Base-by-base conservation (phyloP, 2,329 filamentous ascomycete species). In the Hirsutella thompsonii region DNA sequence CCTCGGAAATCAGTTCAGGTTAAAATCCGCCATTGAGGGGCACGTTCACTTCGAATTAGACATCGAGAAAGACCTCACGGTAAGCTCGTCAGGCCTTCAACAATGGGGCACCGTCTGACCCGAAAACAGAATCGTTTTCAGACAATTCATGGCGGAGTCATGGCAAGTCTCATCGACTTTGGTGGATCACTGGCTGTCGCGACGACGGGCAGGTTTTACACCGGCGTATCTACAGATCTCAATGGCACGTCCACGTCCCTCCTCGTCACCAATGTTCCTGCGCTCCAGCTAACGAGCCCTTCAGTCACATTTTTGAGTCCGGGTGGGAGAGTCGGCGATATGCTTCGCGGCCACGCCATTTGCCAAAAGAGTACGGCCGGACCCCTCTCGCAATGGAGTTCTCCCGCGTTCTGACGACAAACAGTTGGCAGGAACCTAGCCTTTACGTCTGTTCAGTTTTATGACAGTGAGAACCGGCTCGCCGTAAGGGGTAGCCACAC, bases 131-230 rank as follows among this genome's bases (percentile, higher is more conserved):
- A 90, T 54, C 79, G 84, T 1, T 66, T 90, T 0, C 73, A 78
- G 40, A 88, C 81, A 29, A 70, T 89, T 21, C 84, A 90, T 52
- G 84, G 84, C 16, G 84, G 84, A 4, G 85, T 83, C 0, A 79
- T 90, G 21, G 84, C 84, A 3, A 83, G 79, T 55, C 79, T 89
- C 62, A 79, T 81, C 21, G 78, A 81, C 46, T 62, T 81, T 0
- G 76, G 76, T 10, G 77, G 77, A 13, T 81, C 77, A 0, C 64
- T 81, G 3, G 78, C 77, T 9, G 76, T 81, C 3, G 77, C 77
- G 1, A 81, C 78, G 1, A 76, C 70, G 46, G 77, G 77, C 0
- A 61, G 76, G 1, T 81, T 74, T 49, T 67, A 70, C 16, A 81
- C 77, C 0, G 77, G 77, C 10, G 77, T 81, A 3, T 77, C 77